These are phyloP conservation scores for Eucalyptus polybractea DNA, from an alignment of 345 rosid genomes.

Conservation along the genomic window DNA sequence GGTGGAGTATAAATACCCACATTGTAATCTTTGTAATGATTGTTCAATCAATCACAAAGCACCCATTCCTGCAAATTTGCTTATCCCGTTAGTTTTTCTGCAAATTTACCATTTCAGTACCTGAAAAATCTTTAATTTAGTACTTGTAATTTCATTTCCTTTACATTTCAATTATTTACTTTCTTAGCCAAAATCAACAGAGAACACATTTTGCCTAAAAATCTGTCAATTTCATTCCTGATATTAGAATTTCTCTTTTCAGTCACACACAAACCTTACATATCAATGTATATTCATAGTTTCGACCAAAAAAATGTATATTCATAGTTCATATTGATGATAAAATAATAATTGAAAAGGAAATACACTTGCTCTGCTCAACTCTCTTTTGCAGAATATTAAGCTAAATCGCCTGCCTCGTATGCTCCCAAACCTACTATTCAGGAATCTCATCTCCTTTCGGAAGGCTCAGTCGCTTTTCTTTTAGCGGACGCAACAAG, in stretches of 20 bases:
- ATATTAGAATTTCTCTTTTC: neutral
- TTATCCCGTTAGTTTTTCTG: neutral
- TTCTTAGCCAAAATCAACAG: neutral
- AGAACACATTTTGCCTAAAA: neutral
- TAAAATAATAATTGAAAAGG: neutral
- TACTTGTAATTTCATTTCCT: neutral
- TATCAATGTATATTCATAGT: neutral
- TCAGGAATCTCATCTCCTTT: neutral
- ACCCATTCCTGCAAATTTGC: neutral
- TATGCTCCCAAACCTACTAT: neutral
- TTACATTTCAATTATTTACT: neutral
- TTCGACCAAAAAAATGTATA: neutral
- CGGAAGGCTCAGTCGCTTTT: neutral
- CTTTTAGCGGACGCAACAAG: neutral
- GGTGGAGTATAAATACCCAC: neutral
- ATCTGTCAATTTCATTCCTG: neutral
- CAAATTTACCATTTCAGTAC: neutral
- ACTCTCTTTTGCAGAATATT: neutral
- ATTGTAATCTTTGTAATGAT: neutral
- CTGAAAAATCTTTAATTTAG: neutral
- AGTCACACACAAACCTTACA: neutral
- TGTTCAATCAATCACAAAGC: neutral
- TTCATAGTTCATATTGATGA: neutral
- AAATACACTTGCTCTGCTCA: neutral
- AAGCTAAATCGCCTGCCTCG: neutral